Evolutionary conservation across 2,329 filamentous ascomycete species (phyloP), one percentile per base, ranked within the genome.

Genomic region (Aspergillus novofumigatus): DNA sequence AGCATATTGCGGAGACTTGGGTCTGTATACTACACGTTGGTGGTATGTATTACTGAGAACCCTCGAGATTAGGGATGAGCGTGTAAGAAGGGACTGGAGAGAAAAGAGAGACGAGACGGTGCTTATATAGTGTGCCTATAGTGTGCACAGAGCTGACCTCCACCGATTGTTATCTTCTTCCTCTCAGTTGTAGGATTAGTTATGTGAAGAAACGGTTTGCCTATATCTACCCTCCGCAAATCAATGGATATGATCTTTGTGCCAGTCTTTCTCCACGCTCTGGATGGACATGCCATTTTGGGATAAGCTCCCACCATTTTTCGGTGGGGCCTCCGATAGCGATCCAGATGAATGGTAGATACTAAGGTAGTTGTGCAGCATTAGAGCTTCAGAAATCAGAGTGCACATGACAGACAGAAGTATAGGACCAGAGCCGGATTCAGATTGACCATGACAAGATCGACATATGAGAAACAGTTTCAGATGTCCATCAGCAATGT

Each of bases 261-360:
- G 2, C 10, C 28, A 11, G 28, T 29, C 28, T 23, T 51, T 54
- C 47, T 32, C 26, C 49, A 54, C 29, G 26, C 11, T 51, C 59
- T 57, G 69, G 63, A 50, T 69, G 69, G 59, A 71, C 69, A 52
- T 72, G 58, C 69, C 65, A 41, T 49, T 61, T 67, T 55, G 38
- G 68, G 69, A 59, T 52, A 63, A 47, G 52, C 29, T 23, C n/a
- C 29, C 26, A 47, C 44, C 52, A 25, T 4, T 21, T 20, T 25
- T 29, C 10, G 28, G 56, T 56, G 52, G 52, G 41, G 28, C 38
- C 41, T 5, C 14, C 3, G 14, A 38, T 17, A 38, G 32, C 5
- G 32, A 17, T 38, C 14, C 32, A 17, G 32, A 35, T 38, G 6
- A 5, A 17, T 14, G 32, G 32, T 17, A 35, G 32, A 35, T 35